Evolutionary conservation across 2,329 filamentous ascomycete species (phyloP).

Genomic region (Clarireedia homoeocarpa): DNA sequence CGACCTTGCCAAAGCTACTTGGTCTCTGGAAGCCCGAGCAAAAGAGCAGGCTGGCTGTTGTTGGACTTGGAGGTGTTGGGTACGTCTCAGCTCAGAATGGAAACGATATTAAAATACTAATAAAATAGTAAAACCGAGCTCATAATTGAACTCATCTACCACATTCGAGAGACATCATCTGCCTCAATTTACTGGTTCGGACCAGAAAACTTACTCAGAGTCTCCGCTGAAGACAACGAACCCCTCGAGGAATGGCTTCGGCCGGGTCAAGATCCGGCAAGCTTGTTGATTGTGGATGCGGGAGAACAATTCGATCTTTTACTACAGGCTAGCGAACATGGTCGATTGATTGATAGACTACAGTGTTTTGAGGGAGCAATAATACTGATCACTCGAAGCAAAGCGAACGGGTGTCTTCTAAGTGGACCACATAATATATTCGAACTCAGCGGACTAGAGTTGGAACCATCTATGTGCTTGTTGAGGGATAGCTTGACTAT

Average conservation of each 20-base stretch:
- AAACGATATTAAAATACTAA: conserved; percentile 3
- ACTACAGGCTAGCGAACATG: not conserved
- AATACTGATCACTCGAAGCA: conserved; percentile 18
- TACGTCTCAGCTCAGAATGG: not conserved
- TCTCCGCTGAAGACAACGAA: not conserved
- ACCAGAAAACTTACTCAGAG: conserved; percentile 10
- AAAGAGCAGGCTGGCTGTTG: conserved; percentile 18
- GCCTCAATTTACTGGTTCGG: conserved; percentile 22
- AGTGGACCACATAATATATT: conserved; percentile 17
- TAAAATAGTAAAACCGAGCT: conserved; percentile 20
- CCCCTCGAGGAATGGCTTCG: conserved; percentile 17
- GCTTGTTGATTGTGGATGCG: conserved; percentile 19
- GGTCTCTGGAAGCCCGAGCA: conserved; percentile 21
- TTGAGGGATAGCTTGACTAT: conserved; percentile 11
- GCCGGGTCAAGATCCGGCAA: conserved; percentile 3
- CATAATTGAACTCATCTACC: conserved; percentile 20
- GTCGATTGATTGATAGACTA: conserved; percentile 14
- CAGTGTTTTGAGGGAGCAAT: conserved; percentile 17
- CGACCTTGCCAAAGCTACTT: conserved; percentile 16
- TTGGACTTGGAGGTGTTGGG: conserved; percentile 23
- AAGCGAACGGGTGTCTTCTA: conserved; percentile 15
- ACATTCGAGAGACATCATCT: conserved; percentile 18
- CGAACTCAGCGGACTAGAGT: conserved; percentile 16
- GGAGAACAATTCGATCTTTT: conserved; percentile 15
- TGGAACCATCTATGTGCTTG: conserved; percentile 15